A percentile compares a stretch with the other conserved stretches of the same genome.
phyloP scores from a whole-genome alignment of 306 rosid genomes.

The Lathyrus oleraceus region DNA sequence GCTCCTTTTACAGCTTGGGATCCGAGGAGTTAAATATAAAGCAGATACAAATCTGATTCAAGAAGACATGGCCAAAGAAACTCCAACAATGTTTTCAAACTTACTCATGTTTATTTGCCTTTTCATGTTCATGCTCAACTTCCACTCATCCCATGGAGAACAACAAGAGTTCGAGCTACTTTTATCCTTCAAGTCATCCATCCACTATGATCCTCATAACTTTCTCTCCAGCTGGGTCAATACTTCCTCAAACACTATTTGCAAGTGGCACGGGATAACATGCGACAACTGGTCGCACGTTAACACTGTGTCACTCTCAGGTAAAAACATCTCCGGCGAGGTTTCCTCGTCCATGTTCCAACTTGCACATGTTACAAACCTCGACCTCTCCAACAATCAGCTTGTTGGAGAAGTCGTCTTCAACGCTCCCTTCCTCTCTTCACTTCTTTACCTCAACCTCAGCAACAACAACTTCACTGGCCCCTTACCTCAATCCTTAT shows the following conservation, averaged over 20 bases:
- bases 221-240: conserved; percentile 70
- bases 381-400: conserved; percentile 85
- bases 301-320: conserved; percentile 50
- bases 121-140: conserved; percentile 43
- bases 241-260: conserved; percentile 33
- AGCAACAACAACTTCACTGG: conserved; percentile 88
- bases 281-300: conserved; percentile 57
- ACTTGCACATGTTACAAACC: conserved; percentile 41
- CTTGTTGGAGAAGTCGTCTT: conserved; percentile 48
- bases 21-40: conserved; percentile 49
- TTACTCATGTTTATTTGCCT: conserved; percentile 34
- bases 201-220: conserved; percentile 60
- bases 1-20: conserved; percentile 53
- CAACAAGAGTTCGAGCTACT: conserved; percentile 54
- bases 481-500: conserved; percentile 51
- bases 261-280: conserved; percentile 72
- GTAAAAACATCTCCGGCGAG: conserved; percentile 65
- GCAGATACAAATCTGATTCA: conserved; percentile 36
- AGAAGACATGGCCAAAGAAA: conserved; percentile 57
- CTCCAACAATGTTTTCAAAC: conserved; percentile 31
- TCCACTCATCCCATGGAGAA: conserved; percentile 42
- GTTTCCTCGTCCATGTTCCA: conserved; percentile 53
- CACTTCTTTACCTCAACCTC: conserved; percentile 66
- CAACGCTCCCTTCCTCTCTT: conserved; percentile 28
- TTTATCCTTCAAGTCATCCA: conserved; percentile 72